Evolutionary conservation across 2,329 filamentous ascomycete species (phyloP).

Genomic region (Byssothecium circinans): DNA sequence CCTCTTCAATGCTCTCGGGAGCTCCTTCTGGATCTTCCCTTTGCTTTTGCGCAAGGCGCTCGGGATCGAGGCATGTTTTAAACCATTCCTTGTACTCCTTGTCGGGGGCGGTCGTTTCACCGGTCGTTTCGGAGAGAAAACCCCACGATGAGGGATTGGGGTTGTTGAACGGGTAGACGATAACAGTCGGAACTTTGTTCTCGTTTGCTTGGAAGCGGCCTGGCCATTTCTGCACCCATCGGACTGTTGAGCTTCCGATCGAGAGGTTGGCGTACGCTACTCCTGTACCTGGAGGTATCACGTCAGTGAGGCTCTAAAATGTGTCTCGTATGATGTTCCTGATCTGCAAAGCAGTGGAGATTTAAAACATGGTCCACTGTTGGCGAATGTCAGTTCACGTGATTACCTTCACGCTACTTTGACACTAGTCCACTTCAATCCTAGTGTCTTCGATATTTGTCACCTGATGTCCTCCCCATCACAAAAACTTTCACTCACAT

Average conservation of each 20-base stretch:
- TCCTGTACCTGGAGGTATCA: slow-evolving; percentile 32
- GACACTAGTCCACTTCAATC: neutral
- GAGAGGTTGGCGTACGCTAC: slow-evolving; percentile 44
- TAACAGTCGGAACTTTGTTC: slow-evolving; percentile 57
- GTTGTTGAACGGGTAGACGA: slow-evolving; percentile 49
- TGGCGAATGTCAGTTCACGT: too few species aligned
- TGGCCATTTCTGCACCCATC: slow-evolving; percentile 55
- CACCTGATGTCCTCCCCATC: neutral
- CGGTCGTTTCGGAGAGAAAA: slow-evolving; percentile 50
- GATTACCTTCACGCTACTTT: too few species aligned
- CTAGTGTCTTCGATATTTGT: neutral
- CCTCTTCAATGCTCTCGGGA: slow-evolving; percentile 47
- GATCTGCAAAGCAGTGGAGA: too few species aligned
- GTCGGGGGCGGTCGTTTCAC: slow-evolving; percentile 46
- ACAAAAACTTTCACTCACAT: slow-evolving; percentile 27
- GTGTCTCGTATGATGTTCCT: too few species aligned
- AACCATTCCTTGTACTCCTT: slow-evolving; percentile 55
- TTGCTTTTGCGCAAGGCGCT: slow-evolving; percentile 49
- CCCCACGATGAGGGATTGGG: slow-evolving; percentile 54
- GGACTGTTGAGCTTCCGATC: slow-evolving; percentile 35
- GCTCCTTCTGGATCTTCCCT: slow-evolving; percentile 48
- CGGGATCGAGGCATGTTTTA: slow-evolving; percentile 58
- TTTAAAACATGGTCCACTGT: too few species aligned
- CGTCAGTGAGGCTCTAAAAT: neutral
- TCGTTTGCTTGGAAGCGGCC: slow-evolving; percentile 56